These are phyloP conservation scores for Capronia americana DNA, from an alignment of 2,329 filamentous ascomycete genomes.

Conservation along the genomic window DNA sequence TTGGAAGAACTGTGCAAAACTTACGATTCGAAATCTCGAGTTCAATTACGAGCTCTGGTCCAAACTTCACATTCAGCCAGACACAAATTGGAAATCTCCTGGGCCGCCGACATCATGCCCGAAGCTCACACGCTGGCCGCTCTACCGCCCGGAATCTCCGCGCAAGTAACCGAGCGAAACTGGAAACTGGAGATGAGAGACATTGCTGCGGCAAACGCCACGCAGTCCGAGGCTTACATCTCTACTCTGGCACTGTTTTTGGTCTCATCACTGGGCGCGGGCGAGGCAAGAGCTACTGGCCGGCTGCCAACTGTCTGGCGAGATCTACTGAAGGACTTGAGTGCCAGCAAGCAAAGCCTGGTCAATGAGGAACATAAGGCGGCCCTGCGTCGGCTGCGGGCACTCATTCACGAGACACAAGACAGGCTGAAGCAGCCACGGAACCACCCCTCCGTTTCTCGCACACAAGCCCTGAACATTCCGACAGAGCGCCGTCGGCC, in stretches of 20 bases:
- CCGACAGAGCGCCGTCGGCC: slow-evolving; percentile 13
- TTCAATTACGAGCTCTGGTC: slow-evolving; percentile 74
- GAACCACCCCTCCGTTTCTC: slow-evolving; percentile 17
- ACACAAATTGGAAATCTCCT: slow-evolving; percentile 75
- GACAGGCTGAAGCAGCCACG: slow-evolving; percentile 66
- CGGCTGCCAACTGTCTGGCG: slow-evolving; percentile 81
- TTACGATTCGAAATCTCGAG: slow-evolving; percentile 72
- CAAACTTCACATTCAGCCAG: slow-evolving; percentile 76
- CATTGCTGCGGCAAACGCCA: slow-evolving; percentile 73
- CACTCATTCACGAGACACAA: slow-evolving; percentile 47
- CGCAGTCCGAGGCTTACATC: slow-evolving; percentile 86
- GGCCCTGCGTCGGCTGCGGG: slow-evolving; percentile 68
- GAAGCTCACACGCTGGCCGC: slow-evolving; percentile 50
- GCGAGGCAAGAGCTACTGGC: slow-evolving; percentile 84
- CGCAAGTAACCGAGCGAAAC: slow-evolving; percentile 52
- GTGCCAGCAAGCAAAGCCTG: slow-evolving; percentile 71
- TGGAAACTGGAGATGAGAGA: slow-evolving; percentile 74
- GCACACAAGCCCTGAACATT: background rate
- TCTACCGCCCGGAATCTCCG: slow-evolving; percentile 50
- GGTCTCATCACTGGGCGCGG: slow-evolving; percentile 75
- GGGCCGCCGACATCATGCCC: slow-evolving; percentile 74
- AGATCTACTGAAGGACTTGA: slow-evolving; percentile 82
- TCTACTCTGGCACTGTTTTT: slow-evolving; percentile 83
- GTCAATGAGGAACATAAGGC: slow-evolving; percentile 73
- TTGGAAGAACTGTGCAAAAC: slow-evolving; percentile 85